Evolutionary conservation across 2,329 filamentous ascomycete genomes (phyloP), one percentile per base, ranked within the genome.

Genomic region (Scedosporium minutisporum): DNA sequence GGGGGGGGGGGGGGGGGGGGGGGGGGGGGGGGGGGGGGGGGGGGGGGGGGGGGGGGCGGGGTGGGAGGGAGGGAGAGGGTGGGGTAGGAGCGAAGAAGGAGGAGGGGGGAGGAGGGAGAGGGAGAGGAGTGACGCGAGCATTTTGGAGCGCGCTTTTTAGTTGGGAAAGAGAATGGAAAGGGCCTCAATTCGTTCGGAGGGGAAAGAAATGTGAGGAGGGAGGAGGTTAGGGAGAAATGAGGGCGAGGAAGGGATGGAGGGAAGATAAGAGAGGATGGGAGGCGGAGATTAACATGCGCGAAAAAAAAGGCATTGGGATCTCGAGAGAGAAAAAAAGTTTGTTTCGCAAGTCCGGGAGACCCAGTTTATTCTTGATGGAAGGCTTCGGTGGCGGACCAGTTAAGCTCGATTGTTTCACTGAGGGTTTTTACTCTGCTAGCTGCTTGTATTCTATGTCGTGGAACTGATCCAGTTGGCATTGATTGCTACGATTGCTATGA

Each of bases 91-190:
- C n/a, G n/a, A n/a, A n/a, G n/a, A n/a, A n/a, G n/a, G n/a, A 44
- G 57, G 58, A 58, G 25, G 25, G 60, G 60, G 38, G 41, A 63
- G 25, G 63, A 42, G 60, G 61, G 38, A 6, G 53, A 46, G 42
- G 51, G 53, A 42, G 59, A 64, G 6, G 41, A 58, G 57, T 38
- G 63, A 57, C 23, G 46, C 46, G 60, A 48, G 29, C 60, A 61
- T 61, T 53, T 64, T 61, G 61, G 14, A 12, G 9, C n/a, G 21
- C 48, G 48, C 14, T n/a, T 18, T 21, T n/a, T 21, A n/a, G 27
- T n/a, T n/a, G 46, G 46, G 25, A 25, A 23, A 25, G 25, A 18
- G 3, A 16, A 9, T 3, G 27, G 9, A 44, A 16, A 48, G 33
- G 21, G 42, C 23, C 23, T 44, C 29, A 46, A 58, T 58, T 16